Evolutionary conservation across 2,329 filamentous ascomycete species (phyloP).

Genomic region (Aspergillus sclerotialis): DNA sequence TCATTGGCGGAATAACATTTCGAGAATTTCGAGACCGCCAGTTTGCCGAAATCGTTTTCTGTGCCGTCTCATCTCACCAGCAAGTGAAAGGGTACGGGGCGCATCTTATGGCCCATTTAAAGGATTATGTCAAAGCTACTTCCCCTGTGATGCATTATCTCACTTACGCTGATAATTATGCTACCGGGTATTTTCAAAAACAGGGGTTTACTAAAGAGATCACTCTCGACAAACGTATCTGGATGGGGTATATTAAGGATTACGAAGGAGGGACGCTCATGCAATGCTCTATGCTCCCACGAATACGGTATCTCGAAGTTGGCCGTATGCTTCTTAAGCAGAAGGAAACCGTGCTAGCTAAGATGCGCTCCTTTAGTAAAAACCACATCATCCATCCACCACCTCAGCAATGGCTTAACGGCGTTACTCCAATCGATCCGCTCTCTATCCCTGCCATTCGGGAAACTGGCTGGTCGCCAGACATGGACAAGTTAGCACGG

Average conservation of each 20-base stretch:
- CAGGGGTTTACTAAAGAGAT: constrained; percentile 99
- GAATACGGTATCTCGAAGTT: constrained; percentile 86
- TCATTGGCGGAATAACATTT: constrained; percentile 93
- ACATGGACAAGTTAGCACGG: constrained; percentile 94
- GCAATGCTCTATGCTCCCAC: constrained; percentile 97
- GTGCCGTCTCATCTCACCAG: constrained; percentile 93
- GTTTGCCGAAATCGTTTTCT: constrained; percentile 98
- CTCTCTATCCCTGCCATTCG: constrained; percentile 82
- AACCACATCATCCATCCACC: constrained; percentile 81
- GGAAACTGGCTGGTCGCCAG: constrained; percentile 87
- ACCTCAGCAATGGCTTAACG: constrained; percentile 77
- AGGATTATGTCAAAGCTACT: constrained; percentile 96
- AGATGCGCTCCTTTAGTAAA: constrained; percentile 85
- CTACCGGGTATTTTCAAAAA: constrained; percentile 98
- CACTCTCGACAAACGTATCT: constrained; percentile 77
- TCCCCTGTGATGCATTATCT: constrained; percentile 98
- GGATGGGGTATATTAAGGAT: constrained; percentile 99
- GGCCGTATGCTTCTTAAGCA: constrained; percentile 95
- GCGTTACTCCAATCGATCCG: constrained; percentile 69
- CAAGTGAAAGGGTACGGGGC: constrained; percentile 98
- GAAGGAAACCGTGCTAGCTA: constrained; percentile 89
- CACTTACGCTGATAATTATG: constrained; percentile 97
- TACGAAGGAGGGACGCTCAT: constrained; percentile 99
- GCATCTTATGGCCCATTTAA: constrained; percentile 95
- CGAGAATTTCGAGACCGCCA: constrained; percentile 84